phyloP scores from a whole-genome alignment of 164 flowering plant species.

The Stephania yunnanensis region DNA sequence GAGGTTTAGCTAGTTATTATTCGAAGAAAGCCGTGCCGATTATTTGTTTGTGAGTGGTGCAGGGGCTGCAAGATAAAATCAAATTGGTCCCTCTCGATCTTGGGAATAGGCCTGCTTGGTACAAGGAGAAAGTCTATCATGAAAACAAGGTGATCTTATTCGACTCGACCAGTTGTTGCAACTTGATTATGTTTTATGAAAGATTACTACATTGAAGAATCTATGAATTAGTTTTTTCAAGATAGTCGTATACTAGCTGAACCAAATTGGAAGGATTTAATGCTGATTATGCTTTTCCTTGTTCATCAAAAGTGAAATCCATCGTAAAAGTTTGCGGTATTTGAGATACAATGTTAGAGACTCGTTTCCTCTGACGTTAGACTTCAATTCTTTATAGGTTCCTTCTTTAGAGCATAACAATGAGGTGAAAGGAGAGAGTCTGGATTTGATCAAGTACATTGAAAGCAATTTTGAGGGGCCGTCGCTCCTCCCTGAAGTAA shows the following conservation, averaged over 20 bases:
- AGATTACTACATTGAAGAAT: background rate
- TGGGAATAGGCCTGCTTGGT: constrained; percentile 72
- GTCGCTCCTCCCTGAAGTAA: constrained; percentile 51
- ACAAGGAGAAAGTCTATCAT: constrained; percentile 84
- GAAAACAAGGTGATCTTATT: constrained; percentile 44
- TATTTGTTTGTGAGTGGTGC: constrained; percentile 9
- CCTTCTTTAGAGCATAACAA: constrained; percentile 80
- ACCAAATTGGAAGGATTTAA: too few species aligned
- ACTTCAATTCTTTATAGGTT: constrained; percentile 36
- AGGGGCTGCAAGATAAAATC: constrained; percentile 73
- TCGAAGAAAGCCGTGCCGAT: background rate
- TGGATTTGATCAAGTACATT: constrained; percentile 58
- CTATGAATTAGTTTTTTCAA: background rate
- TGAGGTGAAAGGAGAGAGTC: constrained; percentile 77
- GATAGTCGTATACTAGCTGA: too few species aligned
- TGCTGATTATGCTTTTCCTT: too few species aligned
- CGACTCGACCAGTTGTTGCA: background rate
- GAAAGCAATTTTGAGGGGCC: constrained; percentile 67
- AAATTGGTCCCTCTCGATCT: constrained; percentile 67
- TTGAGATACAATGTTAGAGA: too few species aligned
- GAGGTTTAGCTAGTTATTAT: background rate
- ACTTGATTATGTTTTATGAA: background rate
- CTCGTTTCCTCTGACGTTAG: background rate
- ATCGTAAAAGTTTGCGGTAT: too few species aligned
- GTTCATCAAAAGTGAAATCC: too few species aligned